These are phyloP conservation scores for Pterocarpus macrocarpus DNA, from an alignment of 306 rosid species.

Conservation along the genomic window DNA sequence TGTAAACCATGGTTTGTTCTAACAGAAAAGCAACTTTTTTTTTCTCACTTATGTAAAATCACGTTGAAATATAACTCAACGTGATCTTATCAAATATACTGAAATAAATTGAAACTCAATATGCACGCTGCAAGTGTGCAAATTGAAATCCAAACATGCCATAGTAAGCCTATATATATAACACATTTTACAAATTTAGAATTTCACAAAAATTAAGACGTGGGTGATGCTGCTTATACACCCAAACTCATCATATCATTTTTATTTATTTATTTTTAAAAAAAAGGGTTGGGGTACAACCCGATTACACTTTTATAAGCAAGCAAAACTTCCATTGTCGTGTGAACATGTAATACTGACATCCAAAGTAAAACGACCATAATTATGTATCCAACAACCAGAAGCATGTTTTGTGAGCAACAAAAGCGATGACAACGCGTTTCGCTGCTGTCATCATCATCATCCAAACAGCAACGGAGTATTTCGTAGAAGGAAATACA, in stretches of 20 bases:
- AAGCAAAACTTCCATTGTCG: neutral
- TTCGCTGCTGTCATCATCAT: neutral
- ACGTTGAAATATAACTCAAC: neutral
- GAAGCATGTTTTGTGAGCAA: neutral
- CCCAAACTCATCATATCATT: neutral
- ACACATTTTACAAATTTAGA: neutral
- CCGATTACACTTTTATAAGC: neutral
- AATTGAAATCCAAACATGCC: neutral
- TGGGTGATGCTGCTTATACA: neutral
- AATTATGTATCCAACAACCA: neutral
- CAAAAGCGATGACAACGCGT: neutral
- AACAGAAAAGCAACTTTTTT: neutral
- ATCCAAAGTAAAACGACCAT: neutral
- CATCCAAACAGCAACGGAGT: neutral
- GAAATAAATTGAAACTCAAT: neutral
- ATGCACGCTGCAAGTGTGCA: neutral
- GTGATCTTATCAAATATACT: neutral
- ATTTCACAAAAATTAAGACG: conserved; percentile 13
- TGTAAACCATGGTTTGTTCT: neutral
- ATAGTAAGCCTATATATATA: neutral
- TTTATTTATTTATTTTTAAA: neutral
- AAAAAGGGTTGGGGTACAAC: neutral
- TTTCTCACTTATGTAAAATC: neutral
- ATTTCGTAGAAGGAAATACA: neutral
- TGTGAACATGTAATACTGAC: neutral